Evolutionary conservation across 2,329 filamentous ascomycete genomes (phyloP), one percentile per base, ranked within the genome.

Genomic region (Grosmannia clavigera): DNA sequence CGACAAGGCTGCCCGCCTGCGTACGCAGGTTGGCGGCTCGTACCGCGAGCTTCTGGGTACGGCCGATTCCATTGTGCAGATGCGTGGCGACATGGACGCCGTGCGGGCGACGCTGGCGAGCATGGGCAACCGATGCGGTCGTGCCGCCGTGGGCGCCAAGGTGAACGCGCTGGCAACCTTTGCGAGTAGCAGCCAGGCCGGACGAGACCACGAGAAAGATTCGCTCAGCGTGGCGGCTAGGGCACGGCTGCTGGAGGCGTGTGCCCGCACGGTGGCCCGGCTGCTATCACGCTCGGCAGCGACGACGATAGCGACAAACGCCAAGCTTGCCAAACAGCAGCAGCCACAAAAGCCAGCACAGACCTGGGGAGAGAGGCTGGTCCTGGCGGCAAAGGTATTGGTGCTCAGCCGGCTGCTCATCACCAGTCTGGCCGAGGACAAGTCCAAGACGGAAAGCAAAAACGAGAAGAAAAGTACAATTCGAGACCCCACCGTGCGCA

Each of bases 21-120:
- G 83, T 66, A 83, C 79, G 22, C 81, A 84, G 69, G 83, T 86
- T 63, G 83, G 83, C 65, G 78, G 75, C 61, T 84, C 81, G 68
- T 97, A 97, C 73, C 88, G 92, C 66, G 90, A 94, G 67, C 83
- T 97, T 10, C 83, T 97, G 31, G 89, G 89, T 58, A 96, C 92
- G 0, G 92, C 92, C 59, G 92, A 96, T 73, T 86, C 86, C n/a
- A 97, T 97, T 65, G 87, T 96, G 59, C 81, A 85, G 62, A 96
- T 97, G 90, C 87, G 90, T 65, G 74, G 73, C 48, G 85, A 92
- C 69, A 92, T 94, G 74, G 81, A 86, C 62, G 75, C 78, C 14
- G 86, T 90, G 19, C 90, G 96, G 71, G 75, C 78, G 5, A 81
- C 85, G 46, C 78, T 97, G 58, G 81, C 81, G 19, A 78, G 79